Conservation (phyloP, 1,284 basidiomycete genomes). For the Neotropicomus parvogracilis region DNA sequence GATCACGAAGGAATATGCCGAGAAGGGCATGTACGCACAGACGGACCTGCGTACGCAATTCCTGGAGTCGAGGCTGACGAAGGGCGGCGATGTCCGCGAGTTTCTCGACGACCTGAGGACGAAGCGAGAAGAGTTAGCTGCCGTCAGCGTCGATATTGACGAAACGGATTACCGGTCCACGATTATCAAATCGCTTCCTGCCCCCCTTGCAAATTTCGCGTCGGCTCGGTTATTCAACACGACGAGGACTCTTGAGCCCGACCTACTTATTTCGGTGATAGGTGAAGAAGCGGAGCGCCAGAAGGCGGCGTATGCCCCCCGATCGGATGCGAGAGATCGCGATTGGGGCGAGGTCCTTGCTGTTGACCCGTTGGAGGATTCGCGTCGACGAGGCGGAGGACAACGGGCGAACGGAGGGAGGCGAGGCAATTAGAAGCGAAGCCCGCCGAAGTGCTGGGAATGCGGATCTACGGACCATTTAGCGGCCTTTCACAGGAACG, state of each 20-base stretch:
- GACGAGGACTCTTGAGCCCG: neutral
- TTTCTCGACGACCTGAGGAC: neutral
- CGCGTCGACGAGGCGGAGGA: no score
- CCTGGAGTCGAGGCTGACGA: neutral
- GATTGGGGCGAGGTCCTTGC: neutral
- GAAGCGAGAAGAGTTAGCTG: neutral
- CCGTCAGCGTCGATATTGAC: neutral
- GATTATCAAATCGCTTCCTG: neutral
- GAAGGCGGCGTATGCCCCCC: neutral
- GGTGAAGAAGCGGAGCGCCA: neutral
- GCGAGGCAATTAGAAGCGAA: no score
- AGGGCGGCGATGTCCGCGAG: neutral
- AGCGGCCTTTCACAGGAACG: neutral
- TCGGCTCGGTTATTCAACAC: neutral
- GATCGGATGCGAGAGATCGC: neutral
- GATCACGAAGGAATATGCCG: neutral
- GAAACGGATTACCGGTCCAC: neutral
- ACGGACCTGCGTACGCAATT: neutral
- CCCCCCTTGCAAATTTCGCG: neutral
- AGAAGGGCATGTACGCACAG: neutral
- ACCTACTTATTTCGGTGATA: neutral
- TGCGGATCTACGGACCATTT: neutral
- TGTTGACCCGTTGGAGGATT: no score
- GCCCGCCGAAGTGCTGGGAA: no score
- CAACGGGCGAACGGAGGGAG: no score